Evolutionary conservation across 306 rosid species (phyloP).

Genomic region (Quercus robur): DNA sequence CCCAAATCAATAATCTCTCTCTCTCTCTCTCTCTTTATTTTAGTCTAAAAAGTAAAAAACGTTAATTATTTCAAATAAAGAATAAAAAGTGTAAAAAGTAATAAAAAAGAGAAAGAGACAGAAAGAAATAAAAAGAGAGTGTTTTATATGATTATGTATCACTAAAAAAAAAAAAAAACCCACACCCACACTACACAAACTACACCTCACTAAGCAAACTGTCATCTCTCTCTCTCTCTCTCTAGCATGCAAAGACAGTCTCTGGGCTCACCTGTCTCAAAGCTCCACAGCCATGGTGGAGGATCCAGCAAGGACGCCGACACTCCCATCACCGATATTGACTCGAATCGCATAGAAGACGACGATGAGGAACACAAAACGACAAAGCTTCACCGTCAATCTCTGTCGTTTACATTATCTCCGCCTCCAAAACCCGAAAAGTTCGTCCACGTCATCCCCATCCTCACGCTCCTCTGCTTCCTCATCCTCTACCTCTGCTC

Average conservation of each 20-base stretch:
- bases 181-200: neutral
- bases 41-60: neutral
- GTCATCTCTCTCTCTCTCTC: conserved; percentile 10
- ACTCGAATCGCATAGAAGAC: conserved; percentile 37
- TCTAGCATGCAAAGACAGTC: conserved; percentile 92
- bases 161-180: neutral
- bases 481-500: conserved; percentile 84
- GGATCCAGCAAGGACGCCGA: conserved; percentile 30
- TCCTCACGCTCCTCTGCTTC: conserved; percentile 86
- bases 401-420: conserved; percentile 50
- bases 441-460: conserved; percentile 78
- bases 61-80: neutral
- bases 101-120: neutral
- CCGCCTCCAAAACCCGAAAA: conserved; percentile 53
- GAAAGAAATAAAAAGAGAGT: neutral
- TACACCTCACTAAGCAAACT: neutral
- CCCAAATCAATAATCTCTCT: neutral
- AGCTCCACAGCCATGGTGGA: conserved; percentile 64
- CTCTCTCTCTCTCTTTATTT: neutral
- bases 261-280: conserved; percentile 74
- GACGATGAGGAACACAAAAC: conserved; percentile 33
- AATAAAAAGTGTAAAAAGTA: neutral
- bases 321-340: conserved; percentile 10
- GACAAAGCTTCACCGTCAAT: conserved; percentile 56
- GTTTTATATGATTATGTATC: neutral